phyloP scores from a whole-genome alignment of 2,329 filamentous ascomycete genomes.

The Saccharata proteae region DNA sequence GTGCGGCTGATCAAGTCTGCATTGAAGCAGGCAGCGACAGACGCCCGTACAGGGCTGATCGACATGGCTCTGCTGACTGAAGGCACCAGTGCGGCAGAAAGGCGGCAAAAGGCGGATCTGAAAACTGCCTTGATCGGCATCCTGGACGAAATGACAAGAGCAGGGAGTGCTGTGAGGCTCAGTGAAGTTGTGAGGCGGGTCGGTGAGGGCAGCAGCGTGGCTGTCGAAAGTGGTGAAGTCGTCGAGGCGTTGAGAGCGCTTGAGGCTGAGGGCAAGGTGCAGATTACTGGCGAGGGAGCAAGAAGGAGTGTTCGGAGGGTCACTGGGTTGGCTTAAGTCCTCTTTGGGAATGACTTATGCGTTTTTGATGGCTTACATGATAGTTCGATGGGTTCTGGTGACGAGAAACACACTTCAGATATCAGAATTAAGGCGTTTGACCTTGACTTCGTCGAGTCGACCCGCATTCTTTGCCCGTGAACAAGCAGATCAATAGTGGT shows the following conservation, averaged over 20 bases:
- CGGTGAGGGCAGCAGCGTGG: constrained; percentile 44
- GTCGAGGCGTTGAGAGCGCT: constrained; percentile 65
- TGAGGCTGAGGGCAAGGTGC: constrained; percentile 74
- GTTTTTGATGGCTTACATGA: too few relatives aligned
- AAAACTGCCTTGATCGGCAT: constrained; percentile 64
- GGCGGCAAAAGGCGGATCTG: constrained; percentile 70
- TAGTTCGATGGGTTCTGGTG: too few relatives aligned
- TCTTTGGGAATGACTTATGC: too few relatives aligned
- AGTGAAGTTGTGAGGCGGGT: constrained; percentile 65
- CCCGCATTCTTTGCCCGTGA: too few relatives aligned
- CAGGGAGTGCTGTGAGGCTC: constrained; percentile 53
- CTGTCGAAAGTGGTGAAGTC: constrained; percentile 70
- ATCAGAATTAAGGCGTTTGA: too few relatives aligned
- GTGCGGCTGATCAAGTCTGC: constrained; percentile 87
- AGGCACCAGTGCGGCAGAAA: constrained; percentile 80
- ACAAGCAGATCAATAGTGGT: too few relatives aligned
- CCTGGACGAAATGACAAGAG: constrained; percentile 67
- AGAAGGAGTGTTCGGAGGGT: constrained; percentile 72
- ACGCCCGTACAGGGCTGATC: constrained; percentile 78
- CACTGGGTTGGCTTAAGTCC: constrained; percentile 37
- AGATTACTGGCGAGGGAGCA: constrained; percentile 71
- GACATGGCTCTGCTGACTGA: constrained; percentile 95
- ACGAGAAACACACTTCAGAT: too few relatives aligned
- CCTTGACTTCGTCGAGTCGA: too few relatives aligned
- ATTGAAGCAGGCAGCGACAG: constrained; percentile 94